phyloP scores from a whole-genome alignment of 2,329 filamentous ascomycete species.

The Diaporthe ampelina region DNA sequence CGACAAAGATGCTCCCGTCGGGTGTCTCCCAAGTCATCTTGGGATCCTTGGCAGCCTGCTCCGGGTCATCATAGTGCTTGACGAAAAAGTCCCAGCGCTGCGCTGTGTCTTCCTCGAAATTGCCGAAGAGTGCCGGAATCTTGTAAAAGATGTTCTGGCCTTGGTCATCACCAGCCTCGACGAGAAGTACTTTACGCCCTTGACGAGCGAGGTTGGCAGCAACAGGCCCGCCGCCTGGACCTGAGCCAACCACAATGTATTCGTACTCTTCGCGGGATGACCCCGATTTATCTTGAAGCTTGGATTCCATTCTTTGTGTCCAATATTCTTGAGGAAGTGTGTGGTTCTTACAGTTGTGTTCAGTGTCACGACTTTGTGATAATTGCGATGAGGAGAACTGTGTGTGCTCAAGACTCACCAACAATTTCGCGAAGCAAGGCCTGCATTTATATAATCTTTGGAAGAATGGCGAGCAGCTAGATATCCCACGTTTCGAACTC shows the following conservation, averaged over 20 bases:
- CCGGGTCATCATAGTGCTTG: conserved; percentile 65
- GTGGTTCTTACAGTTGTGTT: not conserved
- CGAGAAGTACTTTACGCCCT: conserved; percentile 65
- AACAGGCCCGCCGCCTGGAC: conserved; percentile 65
- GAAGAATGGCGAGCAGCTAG: no score
- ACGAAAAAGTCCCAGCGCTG: conserved; percentile 71
- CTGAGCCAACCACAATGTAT: conserved; percentile 68
- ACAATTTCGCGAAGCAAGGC: not conserved
- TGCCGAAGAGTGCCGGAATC: conserved; percentile 61
- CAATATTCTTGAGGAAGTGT: not conserved
- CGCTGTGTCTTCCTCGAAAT: conserved; percentile 61
- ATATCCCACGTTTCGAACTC: not conserved
- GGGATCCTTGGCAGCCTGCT: conserved; percentile 60
- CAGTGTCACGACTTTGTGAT: not conserved
- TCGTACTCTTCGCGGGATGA: conserved; percentile 50
- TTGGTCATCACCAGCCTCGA: conserved; percentile 69
- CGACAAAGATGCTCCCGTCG: conserved; percentile 48
- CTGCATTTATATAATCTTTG: not conserved
- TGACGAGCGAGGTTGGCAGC: conserved; percentile 65
- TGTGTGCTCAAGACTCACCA: not conserved
- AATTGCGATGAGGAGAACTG: not conserved
- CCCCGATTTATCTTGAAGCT: not conserved
- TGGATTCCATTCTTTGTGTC: not conserved
- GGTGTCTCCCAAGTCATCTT: conserved; percentile 63
- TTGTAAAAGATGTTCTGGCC: conserved; percentile 57